Base-by-base conservation (phyloP, 2,329 filamentous ascomycete species). In the Acrocalymma vagum region DNA sequence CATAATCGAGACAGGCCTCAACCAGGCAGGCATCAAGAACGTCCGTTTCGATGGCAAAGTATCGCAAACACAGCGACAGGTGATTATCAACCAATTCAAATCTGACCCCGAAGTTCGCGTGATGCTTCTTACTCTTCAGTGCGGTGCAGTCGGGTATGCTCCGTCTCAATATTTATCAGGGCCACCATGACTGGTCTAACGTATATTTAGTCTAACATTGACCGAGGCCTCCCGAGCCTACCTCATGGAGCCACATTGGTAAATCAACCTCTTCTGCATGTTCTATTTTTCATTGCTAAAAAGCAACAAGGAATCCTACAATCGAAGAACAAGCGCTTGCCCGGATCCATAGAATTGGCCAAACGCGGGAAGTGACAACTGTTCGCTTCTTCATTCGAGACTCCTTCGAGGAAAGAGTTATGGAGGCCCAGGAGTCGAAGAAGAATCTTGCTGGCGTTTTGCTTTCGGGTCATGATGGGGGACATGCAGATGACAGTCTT, bases 171-270 rank as follows among this genome's bases (percentile, higher is more conserved):
- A 13, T 10, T 8, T 2, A 9, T 17, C n/a, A n/a, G n/a, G n/a
- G n/a, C n/a, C n/a, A n/a, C n/a, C n/a, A n/a, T n/a, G n/a, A n/a
- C n/a, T n/a, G n/a, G n/a, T 15, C 35, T 45, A 18, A 48, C 17
- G 17, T 8, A 13, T 0, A n/a, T 28, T 14, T 33, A 77, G 75
- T 0, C 60, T 79, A 6, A 77, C 75, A 0, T 57, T 81, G 0
- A 79, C 76, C 0, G 72, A 62, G 1, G 77, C 78, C 1, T 74
- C 75, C 0, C 64, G 73, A 2, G 75, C 72, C 0, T 78, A 78
- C 30, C 65, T 80, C 0, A 72, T 80, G 63, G 78, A 81, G 36
- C 77, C 78, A 0, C 76, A 79, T n/a, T 72, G 74, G 58, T n/a
- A n/a, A n/a, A n/a, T n/a, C n/a, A n/a, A n/a, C n/a, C n/a, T n/a